These are phyloP conservation scores for Stephanodiscus triporus DNA, from an alignment of 108 stramenopile genomes.

Conservation along the genomic window DNA sequence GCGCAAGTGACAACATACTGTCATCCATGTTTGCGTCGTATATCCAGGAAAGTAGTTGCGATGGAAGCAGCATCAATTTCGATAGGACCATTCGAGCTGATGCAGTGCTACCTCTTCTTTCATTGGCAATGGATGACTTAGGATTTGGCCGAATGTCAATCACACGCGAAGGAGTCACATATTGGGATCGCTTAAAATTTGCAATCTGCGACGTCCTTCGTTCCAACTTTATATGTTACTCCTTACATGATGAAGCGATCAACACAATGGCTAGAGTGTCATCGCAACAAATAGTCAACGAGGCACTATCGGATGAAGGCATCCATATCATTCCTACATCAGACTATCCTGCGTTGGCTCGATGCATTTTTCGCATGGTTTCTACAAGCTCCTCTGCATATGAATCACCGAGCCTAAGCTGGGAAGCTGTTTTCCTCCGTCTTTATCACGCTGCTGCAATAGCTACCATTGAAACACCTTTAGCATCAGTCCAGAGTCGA, in stretches of 20 bases:
- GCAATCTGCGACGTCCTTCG: slow-evolving; percentile 30
- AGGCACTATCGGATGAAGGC: slow-evolving; percentile 23
- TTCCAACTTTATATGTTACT: slow-evolving; percentile 29
- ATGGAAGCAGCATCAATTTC: background rate
- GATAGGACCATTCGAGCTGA: slow-evolving; percentile 25
- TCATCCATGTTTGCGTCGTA: slow-evolving; percentile 20
- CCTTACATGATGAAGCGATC: background rate
- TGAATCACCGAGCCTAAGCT: slow-evolving; percentile 4
- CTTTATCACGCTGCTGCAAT: slow-evolving; percentile 39
- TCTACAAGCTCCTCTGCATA: background rate
- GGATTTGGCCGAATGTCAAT: slow-evolving; percentile 26
- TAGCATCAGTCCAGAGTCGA: background rate
- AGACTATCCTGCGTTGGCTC: slow-evolving; percentile 44
- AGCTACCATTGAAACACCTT: slow-evolving; percentile 12
- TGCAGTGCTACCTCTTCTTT: slow-evolving; percentile 30
- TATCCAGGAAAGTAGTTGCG: background rate
- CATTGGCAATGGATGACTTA: slow-evolving; percentile 46
- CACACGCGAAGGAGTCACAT: slow-evolving; percentile 6
- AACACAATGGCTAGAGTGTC: background rate
- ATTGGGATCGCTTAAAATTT: slow-evolving; percentile 35
- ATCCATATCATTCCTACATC: slow-evolving; percentile 36
- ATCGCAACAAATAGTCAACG: slow-evolving; percentile 5
- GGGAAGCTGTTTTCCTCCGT: slow-evolving; percentile 36
- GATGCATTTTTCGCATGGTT: slow-evolving; percentile 44
- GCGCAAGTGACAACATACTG: slow-evolving; percentile 30